A percentile compares a stretch with the other conserved stretches of the same genome.
Evolutionary conservation across 163 green algal genomes (phyloP).

Genomic region (Dunaliella salina): DNA sequence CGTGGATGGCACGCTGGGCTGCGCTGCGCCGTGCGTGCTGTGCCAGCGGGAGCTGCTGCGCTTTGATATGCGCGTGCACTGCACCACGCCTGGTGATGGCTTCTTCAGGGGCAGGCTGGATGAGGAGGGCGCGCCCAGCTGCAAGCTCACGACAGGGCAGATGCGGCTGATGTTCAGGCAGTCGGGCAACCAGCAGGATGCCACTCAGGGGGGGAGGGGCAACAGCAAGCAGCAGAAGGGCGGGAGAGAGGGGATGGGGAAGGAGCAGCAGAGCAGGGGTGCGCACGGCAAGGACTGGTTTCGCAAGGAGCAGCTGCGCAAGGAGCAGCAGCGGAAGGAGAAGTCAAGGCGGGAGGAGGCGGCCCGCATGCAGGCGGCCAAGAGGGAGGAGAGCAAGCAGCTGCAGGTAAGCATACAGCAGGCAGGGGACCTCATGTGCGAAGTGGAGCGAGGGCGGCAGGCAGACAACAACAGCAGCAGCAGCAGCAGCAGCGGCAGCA

Average conservation of each 20-base stretch:
- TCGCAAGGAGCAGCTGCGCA: not conserved
- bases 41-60: conserved; percentile 49
- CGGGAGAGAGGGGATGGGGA: too few relatives aligned
- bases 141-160: conserved; percentile 47
- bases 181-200: not conserved
- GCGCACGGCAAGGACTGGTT: not conserved
- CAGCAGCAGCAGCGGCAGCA: not conserved
- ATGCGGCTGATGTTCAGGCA: conserved; percentile 23
- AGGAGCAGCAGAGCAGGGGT: not conserved
- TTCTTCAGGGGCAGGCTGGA: conserved; percentile 55
- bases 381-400: not conserved
- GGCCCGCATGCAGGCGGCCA: not conserved
- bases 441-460: too few relatives aligned
- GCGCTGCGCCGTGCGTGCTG: conserved; percentile 56
- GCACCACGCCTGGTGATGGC: conserved; percentile 16
- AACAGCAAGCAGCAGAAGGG: not conserved
- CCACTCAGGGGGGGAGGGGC: not conserved
- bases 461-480: not conserved
- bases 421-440: not conserved
- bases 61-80: conserved; percentile 61
- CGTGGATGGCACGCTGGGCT: conserved; percentile 55
- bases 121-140: conserved; percentile 29
- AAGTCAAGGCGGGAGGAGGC: not conserved
- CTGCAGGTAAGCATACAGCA: not conserved
- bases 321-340: not conserved